Evolutionary conservation across 2,329 filamentous ascomycete species (phyloP).

Genomic region (Diaporthe australafricana): DNA sequence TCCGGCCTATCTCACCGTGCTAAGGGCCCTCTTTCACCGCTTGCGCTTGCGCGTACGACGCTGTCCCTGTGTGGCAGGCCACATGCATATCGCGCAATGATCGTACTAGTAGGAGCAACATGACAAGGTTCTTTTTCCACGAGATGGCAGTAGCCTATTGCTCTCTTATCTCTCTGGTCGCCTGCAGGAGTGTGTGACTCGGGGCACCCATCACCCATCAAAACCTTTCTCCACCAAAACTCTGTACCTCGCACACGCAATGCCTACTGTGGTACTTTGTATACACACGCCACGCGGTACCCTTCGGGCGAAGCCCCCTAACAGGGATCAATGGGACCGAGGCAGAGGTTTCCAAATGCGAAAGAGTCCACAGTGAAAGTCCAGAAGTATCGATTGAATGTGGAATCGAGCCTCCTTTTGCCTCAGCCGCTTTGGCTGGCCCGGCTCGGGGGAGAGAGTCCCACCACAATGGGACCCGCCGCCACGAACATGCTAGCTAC

Average conservation of each 20-base stretch:
- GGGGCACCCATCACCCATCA: constrained; percentile 17
- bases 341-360: neutral
- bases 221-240: neutral
- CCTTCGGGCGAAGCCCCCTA: constrained; percentile 19
- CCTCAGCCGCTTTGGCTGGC: constrained; percentile 26
- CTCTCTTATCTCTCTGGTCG: constrained; percentile 12
- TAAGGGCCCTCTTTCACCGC: constrained; percentile 12
- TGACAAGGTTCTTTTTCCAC: constrained; percentile 11
- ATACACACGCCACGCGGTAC: neutral
- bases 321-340: constrained; percentile 16
- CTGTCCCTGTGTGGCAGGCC: constrained; percentile 13
- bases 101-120: constrained; percentile 14
- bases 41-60: constrained; percentile 21
- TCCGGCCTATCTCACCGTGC: neutral
- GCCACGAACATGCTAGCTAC: constrained; percentile 26
- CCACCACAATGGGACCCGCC: constrained; percentile 20
- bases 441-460: constrained; percentile 7
- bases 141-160: constrained; percentile 11
- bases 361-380: neutral
- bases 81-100: constrained; percentile 9
- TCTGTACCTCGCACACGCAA: neutral
- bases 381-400: constrained; percentile 16
- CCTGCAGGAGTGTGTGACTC: constrained; percentile 24
- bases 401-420: constrained; percentile 24
- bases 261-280: neutral